These are phyloP conservation scores for Ramalina peruviana DNA, from an alignment of 495 filamentous ascomycete species.

Conservation along the genomic window DNA sequence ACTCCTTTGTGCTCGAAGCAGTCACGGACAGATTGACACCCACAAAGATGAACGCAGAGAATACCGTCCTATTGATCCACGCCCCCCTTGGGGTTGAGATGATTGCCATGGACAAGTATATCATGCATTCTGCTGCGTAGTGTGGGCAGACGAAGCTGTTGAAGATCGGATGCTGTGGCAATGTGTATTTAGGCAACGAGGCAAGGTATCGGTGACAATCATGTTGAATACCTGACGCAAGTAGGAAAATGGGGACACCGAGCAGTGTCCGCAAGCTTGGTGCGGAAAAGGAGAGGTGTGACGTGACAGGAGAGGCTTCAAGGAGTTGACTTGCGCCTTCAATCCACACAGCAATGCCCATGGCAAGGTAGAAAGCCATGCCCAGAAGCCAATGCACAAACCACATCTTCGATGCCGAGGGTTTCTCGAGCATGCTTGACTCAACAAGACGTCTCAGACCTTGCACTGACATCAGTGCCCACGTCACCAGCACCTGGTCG, in stretches of 20 bases:
- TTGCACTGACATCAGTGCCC: conserved; percentile 61
- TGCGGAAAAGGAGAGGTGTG: conserved; percentile 24
- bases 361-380: conserved; percentile 57
- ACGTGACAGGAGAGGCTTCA: conserved; percentile 15
- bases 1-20: conserved; percentile 58
- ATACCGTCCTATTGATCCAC: conserved; percentile 58
- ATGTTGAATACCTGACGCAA: conserved; percentile 67
- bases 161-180: conserved; percentile 64
- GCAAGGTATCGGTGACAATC: conserved; percentile 69
- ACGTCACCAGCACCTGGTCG: conserved; percentile 52
- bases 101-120: conserved; percentile 69
- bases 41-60: conserved; percentile 58
- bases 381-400: conserved; percentile 70
- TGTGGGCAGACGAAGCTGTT: conserved; percentile 65
- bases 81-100: conserved; percentile 51
- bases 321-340: conserved; percentile 56
- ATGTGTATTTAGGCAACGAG: conserved; percentile 67
- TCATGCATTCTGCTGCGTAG: conserved; percentile 73
- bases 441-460: conserved; percentile 63
- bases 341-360: conserved; percentile 68
- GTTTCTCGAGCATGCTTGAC: conserved; percentile 44
- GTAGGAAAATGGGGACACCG: conserved; percentile 50
- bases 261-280: conserved; percentile 47
- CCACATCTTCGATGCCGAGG: conserved; percentile 65
- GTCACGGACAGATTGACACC: conserved; percentile 68